Percentiles rank a stretch among this genome's conserved stretches.
Conservation (phyloP, 805 yeast genomes). For the Yarrowia sp. region DNA sequence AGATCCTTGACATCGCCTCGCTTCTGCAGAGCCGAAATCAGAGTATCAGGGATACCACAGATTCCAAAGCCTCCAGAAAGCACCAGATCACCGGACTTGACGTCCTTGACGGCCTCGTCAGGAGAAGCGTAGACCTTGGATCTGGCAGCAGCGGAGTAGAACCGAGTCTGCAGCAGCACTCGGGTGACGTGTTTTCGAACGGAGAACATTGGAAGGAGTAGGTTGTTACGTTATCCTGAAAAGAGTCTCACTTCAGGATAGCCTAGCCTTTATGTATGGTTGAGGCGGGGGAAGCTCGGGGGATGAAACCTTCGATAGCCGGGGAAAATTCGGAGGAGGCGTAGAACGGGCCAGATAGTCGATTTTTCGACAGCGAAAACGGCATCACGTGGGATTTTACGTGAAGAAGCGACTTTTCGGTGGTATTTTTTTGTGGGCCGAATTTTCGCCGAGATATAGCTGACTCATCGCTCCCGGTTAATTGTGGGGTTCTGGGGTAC, state of each 20-base stretch:
- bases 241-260: neutral
- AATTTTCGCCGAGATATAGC: neutral
- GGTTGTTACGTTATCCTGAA: neutral
- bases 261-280: constrained; percentile 31
- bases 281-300: constrained; percentile 35
- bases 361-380: neutral
- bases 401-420: no score
- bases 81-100: constrained; percentile 48
- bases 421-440: neutral
- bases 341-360: neutral
- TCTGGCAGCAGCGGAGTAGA: constrained; percentile 32
- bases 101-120: constrained; percentile 39
- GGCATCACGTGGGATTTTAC: neutral
- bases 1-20: constrained; percentile 51
- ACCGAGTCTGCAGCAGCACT: constrained; percentile 14
- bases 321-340: constrained; percentile 20
- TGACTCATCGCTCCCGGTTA: constrained; percentile 1
- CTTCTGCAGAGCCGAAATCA: constrained; percentile 52
- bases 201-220: constrained; percentile 18
- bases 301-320: constrained; percentile 32
- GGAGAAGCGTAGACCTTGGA: constrained; percentile 36
- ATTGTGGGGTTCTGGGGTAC: constrained; percentile 12
- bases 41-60: constrained; percentile 58
- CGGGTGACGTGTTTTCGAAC: constrained; percentile 30
- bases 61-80: constrained; percentile 61